Percentiles rank a stretch among this genome's conserved stretches.
phyloP scores from a whole-genome alignment of 495 filamentous ascomycete species.

The Neohortaea acidophila region DNA sequence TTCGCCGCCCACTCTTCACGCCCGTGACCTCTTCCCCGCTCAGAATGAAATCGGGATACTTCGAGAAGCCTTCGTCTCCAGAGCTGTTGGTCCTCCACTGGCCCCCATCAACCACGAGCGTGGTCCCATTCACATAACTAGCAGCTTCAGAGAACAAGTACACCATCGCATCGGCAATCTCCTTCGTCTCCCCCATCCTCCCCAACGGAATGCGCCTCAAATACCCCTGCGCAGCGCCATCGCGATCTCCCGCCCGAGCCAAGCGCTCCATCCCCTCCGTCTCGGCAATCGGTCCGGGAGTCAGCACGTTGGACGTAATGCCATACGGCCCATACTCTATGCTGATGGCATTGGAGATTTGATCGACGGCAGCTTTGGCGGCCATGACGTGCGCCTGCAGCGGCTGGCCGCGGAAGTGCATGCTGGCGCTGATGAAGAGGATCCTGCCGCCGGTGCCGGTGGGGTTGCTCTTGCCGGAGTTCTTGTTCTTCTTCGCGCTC shows the following conservation, averaged over 20 bases:
- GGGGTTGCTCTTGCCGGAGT: slow-evolving; percentile 29
- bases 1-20: slow-evolving; percentile 45
- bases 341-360: slow-evolving; percentile 54
- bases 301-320: slow-evolving; percentile 75
- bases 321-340: slow-evolving; percentile 82
- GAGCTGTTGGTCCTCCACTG: slow-evolving; percentile 43
- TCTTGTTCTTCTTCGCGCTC: slow-evolving; percentile 48
- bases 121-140: slow-evolving; percentile 67
- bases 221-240: slow-evolving; percentile 21
- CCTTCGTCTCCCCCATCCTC: slow-evolving; percentile 60
- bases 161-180: slow-evolving; percentile 86
- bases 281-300: slow-evolving; percentile 59
- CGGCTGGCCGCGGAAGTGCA: slow-evolving; percentile 74
- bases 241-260: slow-evolving; percentile 25
- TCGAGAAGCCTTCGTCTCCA: slow-evolving; percentile 19
- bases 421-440: slow-evolving; percentile 72
- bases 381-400: slow-evolving; percentile 76
- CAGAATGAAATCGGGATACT: slow-evolving; percentile 53
- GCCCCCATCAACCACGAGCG: slow-evolving; percentile 63
- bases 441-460: slow-evolving; percentile 63
- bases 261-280: slow-evolving; percentile 41
- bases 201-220: slow-evolving; percentile 46
- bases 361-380: slow-evolving; percentile 84
- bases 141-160: slow-evolving; percentile 72
- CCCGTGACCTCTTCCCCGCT: slow-evolving; percentile 38